Percentiles rank a stretch among this genome's conserved stretches.
phyloP scores from a whole-genome alignment of 2,329 filamentous ascomycete species.

The Septoria petroselini region DNA sequence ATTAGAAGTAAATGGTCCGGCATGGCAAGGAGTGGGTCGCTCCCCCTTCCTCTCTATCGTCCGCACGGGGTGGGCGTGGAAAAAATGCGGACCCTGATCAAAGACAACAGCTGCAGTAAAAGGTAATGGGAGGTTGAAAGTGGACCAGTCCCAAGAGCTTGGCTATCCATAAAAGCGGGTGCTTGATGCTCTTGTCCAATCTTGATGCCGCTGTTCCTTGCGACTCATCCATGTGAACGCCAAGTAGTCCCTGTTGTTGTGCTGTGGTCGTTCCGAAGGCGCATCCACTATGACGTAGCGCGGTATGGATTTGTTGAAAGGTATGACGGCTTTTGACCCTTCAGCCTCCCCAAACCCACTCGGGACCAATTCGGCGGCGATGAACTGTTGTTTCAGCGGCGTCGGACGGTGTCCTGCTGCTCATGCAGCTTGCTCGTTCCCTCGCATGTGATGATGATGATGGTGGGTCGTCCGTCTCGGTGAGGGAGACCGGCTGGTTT shows the following conservation, averaged over 20 bases:
- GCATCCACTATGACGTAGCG: neutral
- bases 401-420: too few species aligned
- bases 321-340: neutral
- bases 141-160: neutral
- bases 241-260: neutral
- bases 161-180: neutral
- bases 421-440: too few species aligned
- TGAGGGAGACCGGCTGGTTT: too few species aligned
- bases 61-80: neutral
- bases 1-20: neutral
- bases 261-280: neutral
- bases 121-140: neutral
- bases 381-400: too few species aligned
- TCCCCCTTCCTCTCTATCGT: neutral
- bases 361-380: too few species aligned
- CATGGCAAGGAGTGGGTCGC: neutral
- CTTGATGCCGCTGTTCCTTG: neutral
- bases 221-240: neutral
- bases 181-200: neutral
- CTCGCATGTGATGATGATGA: too few species aligned
- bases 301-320: neutral
- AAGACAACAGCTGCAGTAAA: too few species aligned
- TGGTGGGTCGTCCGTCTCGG: too few species aligned
- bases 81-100: neutral
- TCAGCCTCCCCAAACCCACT: too few species aligned